Percentiles rank a stretch among this genome's conserved stretches.
Evolutionary conservation across 805 yeast genomes (phyloP).

Genomic region (Diddensiella santjacobensis): DNA sequence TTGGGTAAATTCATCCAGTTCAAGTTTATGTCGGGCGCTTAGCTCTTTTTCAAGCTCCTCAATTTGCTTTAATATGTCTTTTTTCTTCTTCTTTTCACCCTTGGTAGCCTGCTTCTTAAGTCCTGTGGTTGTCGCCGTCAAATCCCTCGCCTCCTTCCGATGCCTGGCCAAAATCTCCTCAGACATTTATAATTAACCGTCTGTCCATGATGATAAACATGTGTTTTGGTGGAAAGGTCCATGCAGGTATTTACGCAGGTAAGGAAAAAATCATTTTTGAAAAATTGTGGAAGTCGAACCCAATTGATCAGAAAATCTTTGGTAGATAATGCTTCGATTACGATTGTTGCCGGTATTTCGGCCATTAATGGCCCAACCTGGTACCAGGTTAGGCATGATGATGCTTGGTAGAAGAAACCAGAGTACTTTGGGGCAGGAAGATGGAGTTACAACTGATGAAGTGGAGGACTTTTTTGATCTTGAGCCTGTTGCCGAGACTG

Average conservation of each 20-base stretch:
- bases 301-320: too few species aligned
- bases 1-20: constrained; percentile 35
- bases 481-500: too few species aligned
- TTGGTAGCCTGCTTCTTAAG: constrained; percentile 81
- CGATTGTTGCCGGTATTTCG: background rate
- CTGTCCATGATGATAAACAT: too few species aligned
- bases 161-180: constrained; percentile 58
- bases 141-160: constrained; percentile 62
- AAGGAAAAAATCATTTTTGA: too few species aligned
- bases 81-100: constrained; percentile 53
- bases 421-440: background rate
- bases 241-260: too few species aligned
- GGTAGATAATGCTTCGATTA: background rate
- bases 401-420: background rate
- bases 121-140: constrained; percentile 64
- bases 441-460: background rate
- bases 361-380: background rate
- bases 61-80: constrained; percentile 59
- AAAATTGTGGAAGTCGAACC: too few species aligned
- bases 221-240: too few species aligned
- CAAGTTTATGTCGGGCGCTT: constrained; percentile 51
- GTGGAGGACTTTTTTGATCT: too few species aligned
- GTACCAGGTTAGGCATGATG: background rate
- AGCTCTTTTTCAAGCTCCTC: constrained; percentile 55
- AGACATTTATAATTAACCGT: too few species aligned